Conservation (phyloP, 352 stramenopile species). For the Globisporangium canariense region DNA sequence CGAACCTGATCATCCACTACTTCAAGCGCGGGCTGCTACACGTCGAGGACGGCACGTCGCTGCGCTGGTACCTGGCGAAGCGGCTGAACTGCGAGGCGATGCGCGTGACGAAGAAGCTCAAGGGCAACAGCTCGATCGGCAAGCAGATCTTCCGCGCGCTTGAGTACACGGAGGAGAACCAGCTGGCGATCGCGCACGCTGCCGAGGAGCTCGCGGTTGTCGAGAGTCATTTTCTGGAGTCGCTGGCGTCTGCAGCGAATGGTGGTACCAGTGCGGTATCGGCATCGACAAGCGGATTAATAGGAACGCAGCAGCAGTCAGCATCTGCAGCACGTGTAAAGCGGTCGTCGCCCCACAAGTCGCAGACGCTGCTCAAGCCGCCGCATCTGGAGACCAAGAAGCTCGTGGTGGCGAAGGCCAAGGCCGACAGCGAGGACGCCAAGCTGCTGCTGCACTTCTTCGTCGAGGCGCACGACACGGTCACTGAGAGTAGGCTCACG, state of each 20-base stretch:
- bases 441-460: conserved; percentile 80
- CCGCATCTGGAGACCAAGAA: conserved; percentile 25
- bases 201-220: conserved; percentile 53
- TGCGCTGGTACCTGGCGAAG: conserved; percentile 85
- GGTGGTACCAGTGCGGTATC: conserved; percentile 4
- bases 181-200: conserved; percentile 45
- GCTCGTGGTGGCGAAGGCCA: conserved; percentile 20
- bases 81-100: conserved; percentile 85
- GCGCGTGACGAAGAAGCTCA: conserved; percentile 89
- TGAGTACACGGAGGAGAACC: conserved; percentile 59
- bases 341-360: conserved; percentile 20
- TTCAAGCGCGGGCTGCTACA: conserved; percentile 79
- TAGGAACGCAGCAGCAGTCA: conserved; percentile 3
- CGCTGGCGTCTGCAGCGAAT: conserved; percentile 36
- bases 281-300: conserved; percentile 4
- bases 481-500: background rate
- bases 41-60: conserved; percentile 78
- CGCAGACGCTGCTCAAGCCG: conserved; percentile 1
- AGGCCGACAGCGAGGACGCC: conserved; percentile 59
- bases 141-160: conserved; percentile 87
- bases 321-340: conserved; percentile 5
- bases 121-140: conserved; percentile 84
- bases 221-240: conserved; percentile 72
- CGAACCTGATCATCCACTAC: conserved; percentile 83
- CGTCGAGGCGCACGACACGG: conserved; percentile 36